Base-by-base conservation (phyloP, 2,329 filamentous ascomycete genomes). In the Celoporthe dispersa region DNA sequence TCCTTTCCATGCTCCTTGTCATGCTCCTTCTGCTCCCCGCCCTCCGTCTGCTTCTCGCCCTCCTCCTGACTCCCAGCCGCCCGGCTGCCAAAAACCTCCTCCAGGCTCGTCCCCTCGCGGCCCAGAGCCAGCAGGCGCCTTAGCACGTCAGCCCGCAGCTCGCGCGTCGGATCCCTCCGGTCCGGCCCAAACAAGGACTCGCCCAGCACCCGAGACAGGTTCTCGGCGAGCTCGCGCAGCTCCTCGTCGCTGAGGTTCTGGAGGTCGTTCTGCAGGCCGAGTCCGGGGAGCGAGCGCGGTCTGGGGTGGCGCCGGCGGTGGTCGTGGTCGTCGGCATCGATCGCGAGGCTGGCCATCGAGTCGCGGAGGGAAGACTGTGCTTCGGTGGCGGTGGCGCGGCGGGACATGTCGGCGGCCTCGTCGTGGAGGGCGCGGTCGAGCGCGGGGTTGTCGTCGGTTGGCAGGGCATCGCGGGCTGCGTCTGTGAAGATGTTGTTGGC, bases 401-500 rank as follows among this genome's bases (percentile, higher is more conserved):
- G 57, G 31, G 31, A 22, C 31, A 35, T 60, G 57, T 60, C 57
- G 33, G 57, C 57, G 16, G 57, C 57, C 33, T 37, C 57, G 7
- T 37, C 31, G 16, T 60, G 31, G 6, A 60, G 31, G 33, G 57
- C 57, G 16, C 57, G 57, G 57, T 60, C 57, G 16, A 60, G 57
- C 9, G 16, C 33, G 31, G 57, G 57, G 22, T 60, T 31, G 57
- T 37, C 19, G 57, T 60, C 33, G 19, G 16, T 37, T 22, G 57
- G 57, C 6, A 60, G 33, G 11, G 31, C 57, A 1, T 60, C 57
- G 22, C 33, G 31, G 31, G 57, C 57, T 19, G 57, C 57, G 22
- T 60, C 33, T 22, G 57, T 60, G 57, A 60, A 60, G 57, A 60
- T 60, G 57, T 60, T 60, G 57, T 60, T 33, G 57, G 53, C 28